Evolutionary conservation across 805 yeast species (phyloP).

Genomic region (Scheffersomyces lignosus): DNA sequence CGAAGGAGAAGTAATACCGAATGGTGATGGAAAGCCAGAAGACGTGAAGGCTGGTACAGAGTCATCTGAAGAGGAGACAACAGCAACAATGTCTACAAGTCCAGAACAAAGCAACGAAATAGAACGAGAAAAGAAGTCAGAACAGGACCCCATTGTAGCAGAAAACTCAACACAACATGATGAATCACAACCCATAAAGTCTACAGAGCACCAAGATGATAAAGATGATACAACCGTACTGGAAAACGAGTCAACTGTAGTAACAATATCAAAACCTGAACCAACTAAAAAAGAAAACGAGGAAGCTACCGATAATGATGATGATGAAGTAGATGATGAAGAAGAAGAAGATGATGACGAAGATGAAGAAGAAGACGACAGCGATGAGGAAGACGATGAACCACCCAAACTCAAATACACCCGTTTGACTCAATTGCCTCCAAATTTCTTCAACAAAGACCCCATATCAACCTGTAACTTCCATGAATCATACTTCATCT

Average conservation of each 20-base stretch:
- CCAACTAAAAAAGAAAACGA: background rate
- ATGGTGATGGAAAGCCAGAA: too few relatives aligned
- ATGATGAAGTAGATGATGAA: conserved; percentile 12
- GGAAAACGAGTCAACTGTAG: background rate
- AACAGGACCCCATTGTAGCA: too few relatives aligned
- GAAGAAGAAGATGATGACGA: conserved; percentile 29
- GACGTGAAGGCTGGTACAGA: too few relatives aligned
- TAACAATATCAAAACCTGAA: background rate
- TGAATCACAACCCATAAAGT: too few relatives aligned
- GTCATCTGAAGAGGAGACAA: too few relatives aligned
- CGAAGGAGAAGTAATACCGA: too few relatives aligned
- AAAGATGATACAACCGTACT: too few relatives aligned
- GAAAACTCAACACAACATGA: too few relatives aligned
- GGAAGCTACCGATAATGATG: conserved; percentile 1
- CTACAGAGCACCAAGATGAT: too few relatives aligned
- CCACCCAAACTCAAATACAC: conserved; percentile 79
- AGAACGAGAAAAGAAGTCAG: too few relatives aligned
- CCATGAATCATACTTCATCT: conserved; percentile 60
- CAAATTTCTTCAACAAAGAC: conserved; percentile 69
- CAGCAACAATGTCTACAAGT: too few relatives aligned
- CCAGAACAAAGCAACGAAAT: too few relatives aligned
- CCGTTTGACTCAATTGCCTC: conserved; percentile 66
- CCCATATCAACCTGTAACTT: conserved; percentile 72
- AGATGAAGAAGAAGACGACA: conserved; percentile 35
- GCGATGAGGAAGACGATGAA: conserved; percentile 49